phyloP scores from a whole-genome alignment of 352 stramenopile species.

The Phytopythium litorale region DNA sequence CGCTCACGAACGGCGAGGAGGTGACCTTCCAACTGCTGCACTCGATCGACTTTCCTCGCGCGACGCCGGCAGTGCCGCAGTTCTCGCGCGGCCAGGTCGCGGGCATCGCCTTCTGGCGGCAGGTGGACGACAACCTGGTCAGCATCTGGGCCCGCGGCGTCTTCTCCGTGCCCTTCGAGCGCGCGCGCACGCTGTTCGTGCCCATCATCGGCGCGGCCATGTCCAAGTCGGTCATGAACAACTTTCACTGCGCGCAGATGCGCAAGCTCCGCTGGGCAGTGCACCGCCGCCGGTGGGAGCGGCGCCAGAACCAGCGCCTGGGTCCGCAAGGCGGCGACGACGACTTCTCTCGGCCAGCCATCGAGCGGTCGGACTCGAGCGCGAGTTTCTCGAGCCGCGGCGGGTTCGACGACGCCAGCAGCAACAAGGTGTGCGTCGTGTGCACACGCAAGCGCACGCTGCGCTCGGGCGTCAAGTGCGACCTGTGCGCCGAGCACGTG shows the following conservation, averaged over 20 bases:
- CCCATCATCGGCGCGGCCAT: constrained; percentile 7
- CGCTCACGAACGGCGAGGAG: constrained; percentile 22
- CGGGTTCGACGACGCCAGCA: background rate
- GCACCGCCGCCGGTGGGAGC: constrained; percentile 2
- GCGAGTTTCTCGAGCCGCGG: background rate
- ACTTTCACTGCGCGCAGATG: constrained; percentile 26
- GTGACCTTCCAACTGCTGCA: constrained; percentile 39
- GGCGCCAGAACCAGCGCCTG: background rate
- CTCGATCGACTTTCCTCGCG: constrained; percentile 23
- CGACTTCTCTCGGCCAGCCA: background rate
- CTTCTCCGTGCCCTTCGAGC: constrained; percentile 9
- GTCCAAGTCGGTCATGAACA: constrained; percentile 20
- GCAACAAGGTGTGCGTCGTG: constrained; percentile 2
- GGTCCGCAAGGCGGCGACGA: background rate
- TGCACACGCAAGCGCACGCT: constrained; percentile 6
- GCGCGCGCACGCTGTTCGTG: constrained; percentile 4
- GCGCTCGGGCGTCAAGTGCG: constrained; percentile 19
- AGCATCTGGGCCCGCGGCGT: constrained; percentile 24
- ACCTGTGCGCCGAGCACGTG: constrained; percentile 23
- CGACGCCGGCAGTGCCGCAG: constrained; percentile 18
- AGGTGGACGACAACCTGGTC: constrained; percentile 17
- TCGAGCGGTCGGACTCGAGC: constrained; percentile 4
- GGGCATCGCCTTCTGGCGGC: constrained; percentile 25
- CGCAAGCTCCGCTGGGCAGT: constrained; percentile 27
- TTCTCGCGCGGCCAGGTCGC: constrained; percentile 31